phyloP scores from a whole-genome alignment of 2,329 filamentous ascomycete species.

The Ophiocordyceps camponoti-rufipedis region DNA sequence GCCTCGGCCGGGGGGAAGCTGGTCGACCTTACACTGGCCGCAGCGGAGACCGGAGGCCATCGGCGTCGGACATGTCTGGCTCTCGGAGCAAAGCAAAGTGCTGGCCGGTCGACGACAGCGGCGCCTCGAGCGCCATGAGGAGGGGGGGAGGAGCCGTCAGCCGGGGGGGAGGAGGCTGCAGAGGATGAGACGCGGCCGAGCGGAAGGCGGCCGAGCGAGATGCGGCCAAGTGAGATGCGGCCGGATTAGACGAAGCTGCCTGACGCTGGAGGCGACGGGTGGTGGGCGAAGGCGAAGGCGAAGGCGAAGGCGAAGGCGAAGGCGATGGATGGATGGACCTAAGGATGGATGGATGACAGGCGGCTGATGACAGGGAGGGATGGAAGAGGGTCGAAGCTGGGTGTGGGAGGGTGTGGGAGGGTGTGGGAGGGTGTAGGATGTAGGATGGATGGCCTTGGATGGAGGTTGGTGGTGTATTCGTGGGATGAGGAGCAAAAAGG shows the following conservation, averaged over 20 bases:
- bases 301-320: too few species aligned
- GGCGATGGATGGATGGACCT: too few species aligned
- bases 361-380: too few species aligned
- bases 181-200: not conserved
- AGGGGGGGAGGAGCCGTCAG: not conserved
- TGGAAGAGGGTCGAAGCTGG: too few species aligned
- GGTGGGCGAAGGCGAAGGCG: too few species aligned
- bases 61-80: constrained; percentile 35
- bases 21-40: constrained; percentile 29
- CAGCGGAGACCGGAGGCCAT: constrained; percentile 27
- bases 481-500: too few species aligned
- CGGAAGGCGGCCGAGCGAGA: not conserved
- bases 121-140: constrained; percentile 26
- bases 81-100: constrained; percentile 22
- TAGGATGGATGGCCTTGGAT: too few species aligned
- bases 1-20: not conserved
- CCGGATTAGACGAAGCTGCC: not conserved
- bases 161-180: not conserved
- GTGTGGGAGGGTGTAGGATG: too few species aligned
- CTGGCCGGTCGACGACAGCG: constrained; percentile 41
- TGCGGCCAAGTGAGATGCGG: not conserved
- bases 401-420: too few species aligned
- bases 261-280: too few species aligned
- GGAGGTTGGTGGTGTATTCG: too few species aligned
- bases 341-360: too few species aligned